Evolutionary conservation across 768 basidiomycete species (phyloP), one percentile per base, ranked within the genome.

Genomic region (Butyriboletus loyo): DNA sequence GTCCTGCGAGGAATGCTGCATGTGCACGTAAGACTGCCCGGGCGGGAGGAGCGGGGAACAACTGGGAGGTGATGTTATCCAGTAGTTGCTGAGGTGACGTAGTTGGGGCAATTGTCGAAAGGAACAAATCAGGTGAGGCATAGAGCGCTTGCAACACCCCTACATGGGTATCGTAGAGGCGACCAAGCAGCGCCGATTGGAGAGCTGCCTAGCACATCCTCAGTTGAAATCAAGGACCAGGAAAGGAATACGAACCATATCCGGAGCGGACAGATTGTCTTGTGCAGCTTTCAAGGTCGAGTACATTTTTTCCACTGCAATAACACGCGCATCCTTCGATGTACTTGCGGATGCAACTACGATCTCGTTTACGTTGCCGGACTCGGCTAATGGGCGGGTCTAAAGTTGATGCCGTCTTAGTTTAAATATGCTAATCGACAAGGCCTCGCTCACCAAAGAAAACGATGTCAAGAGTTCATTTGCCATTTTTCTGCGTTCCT

Each of bases 111-210:
- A 64, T 42, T 1, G 72, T 65, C 1, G 81, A 75, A 4, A 81
- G 68, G 39, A 88, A 67, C 3, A 68, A 39, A 6, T 72, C 64
- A 0, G 83, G 74, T 2, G 76, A 69, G 2, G 73, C 73, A 68
- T 94, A 95, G 9, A 97, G 73, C 0, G 77, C 80, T 40, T 85
- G 76, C 13, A 94, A 67, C 25, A 97, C 87, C 2, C 70, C 61
- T 2, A 71, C 53, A 27, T 83, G 77, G 7, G 77, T 75, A 59
- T 96, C 93, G 45, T 84, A 78, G 4, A 91, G 70, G 2, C 90
- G 83, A 14, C 84, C 79, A 28, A 86, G 65, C 5, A 98, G 71
- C 0, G 87, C 84, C 2, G 80, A 76, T n/a, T 74, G 75, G 19
- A 87, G 69, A 3, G 85, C 77, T 52, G 77, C 73, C 86, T 86